Percentiles rank a stretch among this genome's conserved stretches.
phyloP scores from a whole-genome alignment of 345 rosid genomes.

The Rhizophora apiculata region DNA sequence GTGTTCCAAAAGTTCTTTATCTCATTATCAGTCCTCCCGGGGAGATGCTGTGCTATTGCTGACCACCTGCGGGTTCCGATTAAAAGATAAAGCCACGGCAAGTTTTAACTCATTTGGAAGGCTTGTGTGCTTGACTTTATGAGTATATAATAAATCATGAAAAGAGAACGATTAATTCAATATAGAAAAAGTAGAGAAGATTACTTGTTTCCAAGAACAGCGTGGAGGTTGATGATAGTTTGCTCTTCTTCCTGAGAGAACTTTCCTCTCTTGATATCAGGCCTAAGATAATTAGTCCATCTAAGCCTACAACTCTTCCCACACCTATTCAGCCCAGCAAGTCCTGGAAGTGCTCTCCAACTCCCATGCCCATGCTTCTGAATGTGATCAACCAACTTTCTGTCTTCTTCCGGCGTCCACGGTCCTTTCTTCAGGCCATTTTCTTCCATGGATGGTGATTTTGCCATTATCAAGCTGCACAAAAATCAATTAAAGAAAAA shows the following conservation, averaged over 20 bases:
- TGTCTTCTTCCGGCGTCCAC: conserved; percentile 75
- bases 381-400: conserved; percentile 47
- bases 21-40: conserved; percentile 74
- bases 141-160: no score
- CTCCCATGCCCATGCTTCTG: conserved; percentile 65
- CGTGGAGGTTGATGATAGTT: conserved; percentile 61
- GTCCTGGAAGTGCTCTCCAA: conserved; percentile 74
- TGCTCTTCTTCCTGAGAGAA: conserved; percentile 73
- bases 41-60: conserved; percentile 68
- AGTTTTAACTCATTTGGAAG: neutral
- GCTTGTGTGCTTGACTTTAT: no score
- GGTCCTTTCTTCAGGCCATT: conserved; percentile 67
- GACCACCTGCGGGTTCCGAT: conserved; percentile 55
- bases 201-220: conserved; percentile 77
- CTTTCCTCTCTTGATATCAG: conserved; percentile 74
- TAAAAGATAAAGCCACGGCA: neutral
- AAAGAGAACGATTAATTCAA: no score
- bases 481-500: neutral
- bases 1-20: conserved; percentile 85
- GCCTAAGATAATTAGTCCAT: conserved; percentile 80
- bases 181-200: no score
- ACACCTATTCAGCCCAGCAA: conserved; percentile 70
- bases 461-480: conserved; percentile 27
- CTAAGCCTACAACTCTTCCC: conserved; percentile 81
- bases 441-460: conserved; percentile 44